Conservation (phyloP, 768 basidiomycete genomes). For the Gyrodon lividus region DNA sequence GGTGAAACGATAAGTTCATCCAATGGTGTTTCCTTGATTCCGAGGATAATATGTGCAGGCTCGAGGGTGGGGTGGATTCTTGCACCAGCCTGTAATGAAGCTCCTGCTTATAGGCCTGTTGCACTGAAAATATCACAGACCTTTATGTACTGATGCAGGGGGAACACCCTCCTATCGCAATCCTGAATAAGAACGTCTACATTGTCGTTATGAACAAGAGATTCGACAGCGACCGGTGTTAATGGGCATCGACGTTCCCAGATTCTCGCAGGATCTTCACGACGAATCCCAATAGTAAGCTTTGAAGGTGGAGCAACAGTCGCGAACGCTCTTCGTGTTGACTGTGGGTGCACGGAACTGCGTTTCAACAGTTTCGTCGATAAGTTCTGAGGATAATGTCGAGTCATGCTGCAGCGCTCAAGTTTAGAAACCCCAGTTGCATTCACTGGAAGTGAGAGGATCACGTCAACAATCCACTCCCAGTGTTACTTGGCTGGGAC, state of each 20-base stretch:
- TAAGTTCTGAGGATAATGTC: slow-evolving; percentile 5
- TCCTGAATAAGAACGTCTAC: slow-evolving; percentile 73
- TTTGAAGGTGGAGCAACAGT: slow-evolving; percentile 20
- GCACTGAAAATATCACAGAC: slow-evolving; percentile 36
- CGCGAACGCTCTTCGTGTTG: slow-evolving; percentile 22
- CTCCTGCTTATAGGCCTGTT: neutral
- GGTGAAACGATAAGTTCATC: slow-evolving; percentile 51
- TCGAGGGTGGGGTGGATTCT: slow-evolving; percentile 52
- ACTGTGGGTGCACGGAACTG: slow-evolving; percentile 7
- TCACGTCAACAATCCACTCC: neutral
- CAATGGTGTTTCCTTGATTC: slow-evolving; percentile 87
- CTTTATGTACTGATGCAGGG: slow-evolving; percentile 59
- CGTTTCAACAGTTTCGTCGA: slow-evolving; percentile 15
- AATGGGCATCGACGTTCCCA: slow-evolving; percentile 89
- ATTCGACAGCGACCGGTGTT: slow-evolving; percentile 69
- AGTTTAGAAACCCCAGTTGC: too few relatives aligned
- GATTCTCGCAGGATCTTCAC: slow-evolving; percentile 75
- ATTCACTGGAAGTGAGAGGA: too few relatives aligned
- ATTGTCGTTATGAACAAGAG: slow-evolving; percentile 53
- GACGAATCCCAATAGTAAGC: slow-evolving; percentile 56
- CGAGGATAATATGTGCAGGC: slow-evolving; percentile 72
- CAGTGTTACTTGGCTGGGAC: neutral
- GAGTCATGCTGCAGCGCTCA: neutral
- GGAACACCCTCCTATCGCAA: slow-evolving; percentile 74
- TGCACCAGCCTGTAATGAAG: slow-evolving; percentile 69